Percentiles rank a stretch among this genome's conserved stretches.
Conservation (phyloP, 1,139 yeast genomes). For the Candida sp. region DNA sequence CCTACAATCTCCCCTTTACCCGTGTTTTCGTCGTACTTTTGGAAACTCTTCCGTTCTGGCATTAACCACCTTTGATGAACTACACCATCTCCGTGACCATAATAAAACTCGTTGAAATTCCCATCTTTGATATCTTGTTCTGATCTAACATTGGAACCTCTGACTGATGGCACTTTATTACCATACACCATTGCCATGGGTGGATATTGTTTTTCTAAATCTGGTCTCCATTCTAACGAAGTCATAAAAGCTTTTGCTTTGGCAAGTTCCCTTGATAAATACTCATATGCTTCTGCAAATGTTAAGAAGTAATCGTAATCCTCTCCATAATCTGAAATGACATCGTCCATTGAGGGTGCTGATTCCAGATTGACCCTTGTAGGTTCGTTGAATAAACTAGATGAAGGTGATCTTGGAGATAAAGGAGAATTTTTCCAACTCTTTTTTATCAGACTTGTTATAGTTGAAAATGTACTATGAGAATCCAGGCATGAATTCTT, state of each 20-base stretch:
- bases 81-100: constrained; percentile 94
- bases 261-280: constrained; percentile 58
- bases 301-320: constrained; percentile 23
- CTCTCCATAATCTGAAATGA: constrained; percentile 8
- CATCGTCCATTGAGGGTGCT: constrained; percentile 4
- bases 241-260: constrained; percentile 57
- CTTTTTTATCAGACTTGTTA: background rate
- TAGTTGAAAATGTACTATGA: background rate
- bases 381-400: background rate
- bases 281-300: constrained; percentile 62
- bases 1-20: constrained; percentile 56
- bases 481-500: background rate
- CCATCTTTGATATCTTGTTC: constrained; percentile 67
- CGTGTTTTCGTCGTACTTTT: constrained; percentile 26
- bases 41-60: constrained; percentile 73
- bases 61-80: constrained; percentile 78
- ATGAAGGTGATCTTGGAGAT: background rate
- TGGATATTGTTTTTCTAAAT: constrained; percentile 54
- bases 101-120: constrained; percentile 68
- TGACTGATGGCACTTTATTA: constrained; percentile 76
- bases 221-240: constrained; percentile 54
- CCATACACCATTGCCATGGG: constrained; percentile 84
- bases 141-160: constrained; percentile 67
- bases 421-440: background rate
- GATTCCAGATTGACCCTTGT: background rate